These are phyloP conservation scores for Chalaropsis ovoidea DNA, from an alignment of 2,329 filamentous ascomycete genomes.

Conservation along the genomic window DNA sequence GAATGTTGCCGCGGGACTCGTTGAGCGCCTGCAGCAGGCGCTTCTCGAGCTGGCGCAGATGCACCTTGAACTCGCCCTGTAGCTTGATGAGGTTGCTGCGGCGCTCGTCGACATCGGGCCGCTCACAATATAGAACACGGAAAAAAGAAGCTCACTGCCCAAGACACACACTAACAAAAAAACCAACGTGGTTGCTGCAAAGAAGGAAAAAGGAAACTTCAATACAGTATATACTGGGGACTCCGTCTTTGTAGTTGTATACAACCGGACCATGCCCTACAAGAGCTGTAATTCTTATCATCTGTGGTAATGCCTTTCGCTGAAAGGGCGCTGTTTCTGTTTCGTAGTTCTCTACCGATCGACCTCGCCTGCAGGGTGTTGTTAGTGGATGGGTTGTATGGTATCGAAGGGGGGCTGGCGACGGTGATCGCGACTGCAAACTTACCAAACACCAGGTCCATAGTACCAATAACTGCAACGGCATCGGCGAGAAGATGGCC, in stretches of 20 bases:
- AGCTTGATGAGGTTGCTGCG: slow-evolving; percentile 96
- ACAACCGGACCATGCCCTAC: slow-evolving; percentile 26
- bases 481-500: slow-evolving; percentile 93
- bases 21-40: slow-evolving; percentile 88
- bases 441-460: slow-evolving; percentile 83
- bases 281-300: slow-evolving; percentile 20
- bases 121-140: slow-evolving; percentile 52
- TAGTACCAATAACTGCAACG: slow-evolving; percentile 85
- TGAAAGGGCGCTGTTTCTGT: slow-evolving; percentile 24
- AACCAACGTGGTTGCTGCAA: neutral
- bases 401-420: slow-evolving; percentile 25
- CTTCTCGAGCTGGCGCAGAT: slow-evolving; percentile 90
- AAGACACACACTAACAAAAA: neutral
- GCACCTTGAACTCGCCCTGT: slow-evolving; percentile 98
- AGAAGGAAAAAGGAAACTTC: slow-evolving; percentile 23
- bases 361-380: slow-evolving; percentile 43
- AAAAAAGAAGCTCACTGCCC: neutral
- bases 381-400: slow-evolving; percentile 31
- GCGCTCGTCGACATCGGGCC: slow-evolving; percentile 92
- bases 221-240: slow-evolving; percentile 29
- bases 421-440: slow-evolving; percentile 25
- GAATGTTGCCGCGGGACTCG: slow-evolving; percentile 92
- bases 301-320: slow-evolving; percentile 26
- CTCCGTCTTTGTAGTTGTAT: slow-evolving; percentile 27
- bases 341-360: slow-evolving; percentile 41